Percentiles rank a stretch among this genome's conserved stretches.
phyloP scores from a whole-genome alignment of 441 rosid species.

The Euphorbia schlechtendalii region DNA sequence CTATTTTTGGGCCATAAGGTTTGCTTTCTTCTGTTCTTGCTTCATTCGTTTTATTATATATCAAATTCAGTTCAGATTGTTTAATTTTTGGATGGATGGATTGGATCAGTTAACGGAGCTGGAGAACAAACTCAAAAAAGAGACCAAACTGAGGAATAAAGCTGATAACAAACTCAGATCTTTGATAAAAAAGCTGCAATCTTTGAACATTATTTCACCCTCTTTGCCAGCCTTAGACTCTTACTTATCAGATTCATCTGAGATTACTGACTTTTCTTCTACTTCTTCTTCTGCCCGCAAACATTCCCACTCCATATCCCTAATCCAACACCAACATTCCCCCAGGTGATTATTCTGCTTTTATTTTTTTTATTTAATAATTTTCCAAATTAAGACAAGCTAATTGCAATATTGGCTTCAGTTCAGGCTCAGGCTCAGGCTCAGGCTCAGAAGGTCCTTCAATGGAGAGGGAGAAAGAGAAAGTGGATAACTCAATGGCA shows the following conservation, averaged over 20 bases:
- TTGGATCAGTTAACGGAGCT: slow-evolving; percentile 47
- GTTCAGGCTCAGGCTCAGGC: too few relatives aligned
- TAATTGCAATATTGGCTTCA: too few relatives aligned
- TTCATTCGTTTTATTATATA: too few relatives aligned
- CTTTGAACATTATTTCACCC: slow-evolving; percentile 39
- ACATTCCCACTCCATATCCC: slow-evolving; percentile 23
- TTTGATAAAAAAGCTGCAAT: slow-evolving; percentile 53
- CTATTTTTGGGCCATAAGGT: slow-evolving; percentile 55
- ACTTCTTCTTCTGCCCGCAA: slow-evolving; percentile 24
- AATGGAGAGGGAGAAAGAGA: slow-evolving; percentile 22
- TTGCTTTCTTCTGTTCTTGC: neutral
- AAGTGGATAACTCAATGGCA: slow-evolving; percentile 39
- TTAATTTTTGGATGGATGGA: neutral
- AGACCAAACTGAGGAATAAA: slow-evolving; percentile 47
- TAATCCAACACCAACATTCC: slow-evolving; percentile 16
- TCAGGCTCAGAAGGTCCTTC: slow-evolving; percentile 13
- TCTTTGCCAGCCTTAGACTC: too few relatives aligned
- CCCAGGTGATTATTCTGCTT: too few relatives aligned
- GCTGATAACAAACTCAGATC: slow-evolving; percentile 57
- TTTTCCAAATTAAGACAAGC: too few relatives aligned
- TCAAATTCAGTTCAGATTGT: too few relatives aligned
- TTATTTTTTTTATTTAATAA: too few relatives aligned
- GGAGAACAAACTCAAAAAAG: slow-evolving; percentile 56
- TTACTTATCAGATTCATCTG: slow-evolving; percentile 29
- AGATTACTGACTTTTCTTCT: slow-evolving; percentile 29